phyloP scores from a whole-genome alignment of 2,329 filamentous ascomycete species.

The Epichloe hybrida region DNA sequence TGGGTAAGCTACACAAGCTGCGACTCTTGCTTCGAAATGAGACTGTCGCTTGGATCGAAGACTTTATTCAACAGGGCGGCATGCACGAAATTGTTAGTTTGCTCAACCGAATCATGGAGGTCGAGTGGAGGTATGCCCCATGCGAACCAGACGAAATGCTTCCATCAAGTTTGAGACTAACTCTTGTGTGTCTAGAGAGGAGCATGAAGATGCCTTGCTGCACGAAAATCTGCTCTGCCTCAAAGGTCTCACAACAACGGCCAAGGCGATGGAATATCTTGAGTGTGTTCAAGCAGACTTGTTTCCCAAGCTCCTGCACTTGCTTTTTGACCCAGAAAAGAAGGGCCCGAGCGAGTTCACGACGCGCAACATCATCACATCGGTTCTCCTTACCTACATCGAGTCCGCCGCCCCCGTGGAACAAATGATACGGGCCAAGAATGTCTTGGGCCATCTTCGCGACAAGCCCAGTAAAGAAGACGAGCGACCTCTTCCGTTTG shows the following conservation, averaged over 20 bases:
- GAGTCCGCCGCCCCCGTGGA: slow-evolving; percentile 49
- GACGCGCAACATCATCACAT: slow-evolving; percentile 80
- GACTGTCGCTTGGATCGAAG: slow-evolving; percentile 88
- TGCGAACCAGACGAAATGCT: neutral
- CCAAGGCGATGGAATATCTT: slow-evolving; percentile 69
- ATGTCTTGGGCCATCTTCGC: slow-evolving; percentile 65
- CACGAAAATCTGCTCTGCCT: slow-evolving; percentile 88
- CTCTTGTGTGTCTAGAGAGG: slow-evolving; percentile 47
- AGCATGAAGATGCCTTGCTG: slow-evolving; percentile 85
- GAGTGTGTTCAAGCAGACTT: slow-evolving; percentile 65
- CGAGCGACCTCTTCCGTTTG: slow-evolving; percentile 67
- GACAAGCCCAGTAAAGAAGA: slow-evolving; percentile 68
- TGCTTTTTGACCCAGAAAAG: slow-evolving; percentile 96
- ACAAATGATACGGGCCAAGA: slow-evolving; percentile 53
- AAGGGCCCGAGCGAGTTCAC: slow-evolving; percentile 96
- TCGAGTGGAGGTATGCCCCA: slow-evolving; percentile 70
- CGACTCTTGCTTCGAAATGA: slow-evolving; percentile 83
- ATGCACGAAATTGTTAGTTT: slow-evolving; percentile 85
- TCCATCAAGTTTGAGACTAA: slow-evolving; percentile 3
- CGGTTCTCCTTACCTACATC: slow-evolving; percentile 79
- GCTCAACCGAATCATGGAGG: slow-evolving; percentile 80
- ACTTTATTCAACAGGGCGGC: slow-evolving; percentile 77
- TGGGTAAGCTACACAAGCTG: slow-evolving; percentile 91
- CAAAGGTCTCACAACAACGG: slow-evolving; percentile 88
- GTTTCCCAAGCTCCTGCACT: slow-evolving; percentile 72